Conservation (phyloP, 306 rosid species). For the Sicyos baderoa region DNA sequence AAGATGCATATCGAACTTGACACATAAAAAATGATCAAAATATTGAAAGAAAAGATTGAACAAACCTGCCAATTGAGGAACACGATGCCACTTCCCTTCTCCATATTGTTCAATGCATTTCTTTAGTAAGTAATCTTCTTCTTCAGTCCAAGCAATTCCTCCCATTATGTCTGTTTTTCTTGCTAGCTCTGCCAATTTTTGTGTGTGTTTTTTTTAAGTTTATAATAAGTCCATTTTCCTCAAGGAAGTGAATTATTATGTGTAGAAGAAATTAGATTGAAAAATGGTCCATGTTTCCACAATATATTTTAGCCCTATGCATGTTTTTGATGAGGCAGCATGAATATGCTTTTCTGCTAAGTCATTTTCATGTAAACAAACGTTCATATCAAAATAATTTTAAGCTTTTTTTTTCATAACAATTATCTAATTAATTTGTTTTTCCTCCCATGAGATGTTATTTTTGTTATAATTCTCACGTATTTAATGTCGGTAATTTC, state of each 20-base stretch:
- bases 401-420: not conserved
- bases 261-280: conserved; percentile 13
- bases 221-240: not conserved
- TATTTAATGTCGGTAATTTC: no score
- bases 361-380: conserved; percentile 14
- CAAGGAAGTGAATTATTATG: not conserved
- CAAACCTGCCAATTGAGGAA: conserved; percentile 59
- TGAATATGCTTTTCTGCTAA: conserved; percentile 17
- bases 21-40: no score
- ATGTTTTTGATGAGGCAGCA: conserved; percentile 28
- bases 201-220: not conserved
- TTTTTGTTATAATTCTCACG: no score
- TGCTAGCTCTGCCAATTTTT: not conserved
- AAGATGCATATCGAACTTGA: no score
- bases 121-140: conserved; percentile 55
- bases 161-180: conserved; percentile 33
- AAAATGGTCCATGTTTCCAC: conserved; percentile 43
- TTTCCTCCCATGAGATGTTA: no score
- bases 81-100: conserved; percentile 65
- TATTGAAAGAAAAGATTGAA: not conserved
- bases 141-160: conserved; percentile 63
- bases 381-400: not conserved
- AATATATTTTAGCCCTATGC: conserved; percentile 18
- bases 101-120: conserved; percentile 56
- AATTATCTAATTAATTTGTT: not conserved